Evolutionary conservation across 805 yeast species (phyloP), one percentile per base, ranked within the genome.

Genomic region (Schwanniomyces polymorphus): DNA sequence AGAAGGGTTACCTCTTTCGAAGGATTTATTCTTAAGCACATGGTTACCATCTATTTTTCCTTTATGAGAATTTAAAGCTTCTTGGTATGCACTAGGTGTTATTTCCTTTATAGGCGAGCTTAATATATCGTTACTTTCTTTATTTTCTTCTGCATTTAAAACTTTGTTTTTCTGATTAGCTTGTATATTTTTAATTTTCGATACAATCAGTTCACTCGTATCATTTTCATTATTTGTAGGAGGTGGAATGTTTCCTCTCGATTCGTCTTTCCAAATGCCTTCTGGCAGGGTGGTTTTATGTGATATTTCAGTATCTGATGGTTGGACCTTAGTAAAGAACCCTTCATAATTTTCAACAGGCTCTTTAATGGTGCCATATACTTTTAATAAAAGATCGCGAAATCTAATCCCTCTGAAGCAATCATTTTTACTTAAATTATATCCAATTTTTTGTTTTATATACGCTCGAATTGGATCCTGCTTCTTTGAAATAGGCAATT

Each of bases 361-460:
- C 43, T 60, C 62, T 4, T 34, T 41, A 5, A 46, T 40, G 11
- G 43, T 31, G 2, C 54, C 55, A 45, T 58, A 57, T 5, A 55
- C 46, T n/a, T 47, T 43, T 16, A 17, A 45, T 26, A 60, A 48
- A 12, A 59, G 26, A 27, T 51, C 51, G 16, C 61, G 45, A 38
- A 60, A 54, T 41, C 48, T 42, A 8, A 45, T 34, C 8, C 55
- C 59, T 23, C 49, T 45, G 23, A 52, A 46, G 17, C 50, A 41
- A 38, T 54, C 58, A 18, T 44, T 45, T 41, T 50, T 49, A 18
- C 51, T 50, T 5, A 48, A 38, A n/a, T 41, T 38, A 18, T 44
- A 37, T n/a, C 41, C 47, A 17, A 41, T 26, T 21, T 31, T 45
- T 2, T 45, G 31, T 14, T 38, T 44, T 14, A 49, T 35, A 41